A percentile compares a stretch with the other conserved stretches of the same genome.
Evolutionary conservation across 2,329 filamentous ascomycete genomes (phyloP).

Genomic region (Aurifilum marmelostoma): DNA sequence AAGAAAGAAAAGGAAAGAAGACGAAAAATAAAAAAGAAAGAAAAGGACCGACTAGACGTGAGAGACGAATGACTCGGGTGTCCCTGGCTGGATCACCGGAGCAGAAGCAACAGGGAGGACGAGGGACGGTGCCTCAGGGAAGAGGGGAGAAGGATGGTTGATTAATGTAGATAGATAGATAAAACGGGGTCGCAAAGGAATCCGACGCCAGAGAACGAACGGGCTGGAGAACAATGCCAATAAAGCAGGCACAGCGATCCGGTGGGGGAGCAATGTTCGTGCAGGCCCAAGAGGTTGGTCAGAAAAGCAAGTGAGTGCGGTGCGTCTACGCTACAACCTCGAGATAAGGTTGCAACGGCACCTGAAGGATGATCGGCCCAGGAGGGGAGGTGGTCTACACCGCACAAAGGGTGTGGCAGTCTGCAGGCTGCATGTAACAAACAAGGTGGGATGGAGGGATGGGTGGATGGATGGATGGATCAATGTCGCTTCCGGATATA

Average conservation of each 20-base stretch:
- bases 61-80: constrained; percentile 23
- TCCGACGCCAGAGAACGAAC: constrained; percentile 3
- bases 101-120: background rate
- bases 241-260: constrained; percentile 6
- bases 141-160: constrained; percentile 6
- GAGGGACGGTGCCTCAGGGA: background rate
- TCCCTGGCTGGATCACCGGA: constrained; percentile 12
- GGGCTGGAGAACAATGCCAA: constrained; percentile 9
- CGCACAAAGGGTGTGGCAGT: constrained; percentile 13
- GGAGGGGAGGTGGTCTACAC: constrained; percentile 22
- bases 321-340: constrained; percentile 7
- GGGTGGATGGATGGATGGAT: background rate
- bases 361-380: constrained; percentile 1
- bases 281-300: constrained; percentile 13
- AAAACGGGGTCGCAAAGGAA: constrained; percentile 1
- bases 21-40: background rate
- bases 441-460: background rate
- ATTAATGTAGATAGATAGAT: background rate
- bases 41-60: constrained; percentile 9
- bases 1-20: background rate
- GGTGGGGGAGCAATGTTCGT: constrained; percentile 14
- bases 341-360: constrained; percentile 12
- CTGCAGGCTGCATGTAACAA: constrained; percentile 8
- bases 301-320: background rate
- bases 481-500: background rate